Evolutionary conservation across 352 stramenopile genomes (phyloP), one percentile per base, ranked within the genome.

Genomic region (Phytopythium chamaehyphon): DNA sequence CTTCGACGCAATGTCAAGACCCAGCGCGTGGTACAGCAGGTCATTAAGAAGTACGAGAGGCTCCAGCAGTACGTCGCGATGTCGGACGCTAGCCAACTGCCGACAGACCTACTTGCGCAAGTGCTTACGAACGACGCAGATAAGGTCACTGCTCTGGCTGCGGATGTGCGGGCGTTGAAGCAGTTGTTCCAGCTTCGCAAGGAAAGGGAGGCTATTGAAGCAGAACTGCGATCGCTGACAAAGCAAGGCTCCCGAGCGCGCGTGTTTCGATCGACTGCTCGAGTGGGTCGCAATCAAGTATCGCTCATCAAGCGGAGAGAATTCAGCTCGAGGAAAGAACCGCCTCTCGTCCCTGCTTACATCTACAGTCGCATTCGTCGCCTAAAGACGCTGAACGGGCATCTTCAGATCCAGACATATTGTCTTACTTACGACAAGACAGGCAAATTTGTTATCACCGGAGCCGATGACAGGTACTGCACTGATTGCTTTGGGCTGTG

Each of bases 361-460:
- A 64, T 91, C 26, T 95, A 95, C 54, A 91, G 82, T 40, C 69
- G 85, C 11, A 83, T 91, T 31, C 76, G 83, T 0, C 67, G 78
- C 2, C 61, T 95, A 31, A 95, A 95, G 59, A 93, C 84, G 8
- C 55, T 98, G 9, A 98, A 92, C 57, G 86, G 93, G 11, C 95
- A 98, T 63, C 66, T 98, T 46, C 73, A 89, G 47, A 98, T 97
- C 55, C 90, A 94, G 21, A 83, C 97, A 11, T 99, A 98, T 60
- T 98, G 93, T 64, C 72, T 98, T 40, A 93, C 88, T 40, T 98
- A 98, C 63, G 96, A 99, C 80, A 90, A 87, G 54, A 91, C 78
- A 16, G 93, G 96, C 31, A 86, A 95, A 49, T 98, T 97, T 55
- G 95, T 99, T 49, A 93, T 99, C 52, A 99, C 96, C 0, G 97